Percentiles rank a stretch among this genome's conserved stretches.
phyloP scores from a whole-genome alignment of 495 filamentous ascomycete genomes.

The Xylaria venustula region DNA sequence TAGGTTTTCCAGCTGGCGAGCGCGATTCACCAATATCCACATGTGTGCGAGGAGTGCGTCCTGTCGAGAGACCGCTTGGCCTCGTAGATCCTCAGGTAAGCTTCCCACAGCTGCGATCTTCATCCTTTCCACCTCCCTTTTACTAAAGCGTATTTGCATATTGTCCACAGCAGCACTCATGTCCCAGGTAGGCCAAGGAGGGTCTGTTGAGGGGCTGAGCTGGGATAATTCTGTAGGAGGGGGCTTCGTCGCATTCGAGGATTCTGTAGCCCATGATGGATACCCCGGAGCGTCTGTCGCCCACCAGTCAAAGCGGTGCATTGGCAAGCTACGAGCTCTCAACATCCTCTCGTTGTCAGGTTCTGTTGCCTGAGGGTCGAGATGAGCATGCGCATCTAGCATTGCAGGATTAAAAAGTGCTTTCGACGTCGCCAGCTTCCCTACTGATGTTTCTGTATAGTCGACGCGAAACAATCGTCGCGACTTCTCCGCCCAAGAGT shows the following conservation, averaged over 20 bases:
- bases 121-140: conserved; percentile 18
- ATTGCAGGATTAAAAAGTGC: conserved; percentile 34
- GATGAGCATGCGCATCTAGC: conserved; percentile 29
- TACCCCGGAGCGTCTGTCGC: conserved; percentile 20
- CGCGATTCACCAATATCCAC: conserved; percentile 38
- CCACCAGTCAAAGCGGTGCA: conserved; percentile 41
- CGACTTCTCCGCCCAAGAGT: conserved; percentile 40
- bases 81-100: conserved; percentile 20
- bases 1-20: conserved; percentile 22
- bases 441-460: background rate
- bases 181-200: conserved; percentile 40
- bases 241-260: conserved; percentile 18
- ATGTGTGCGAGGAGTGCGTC: conserved; percentile 40
- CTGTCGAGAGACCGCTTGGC: conserved; percentile 29
- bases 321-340: conserved; percentile 28
- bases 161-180: conserved; percentile 23
- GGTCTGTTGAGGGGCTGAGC: conserved; percentile 25
- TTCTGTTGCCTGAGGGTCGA: conserved; percentile 16
- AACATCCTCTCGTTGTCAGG: conserved; percentile 26
- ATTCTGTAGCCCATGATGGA: conserved; percentile 26
- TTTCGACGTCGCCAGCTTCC: background rate
- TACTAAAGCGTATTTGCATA: conserved; percentile 34
- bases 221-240: conserved; percentile 19
- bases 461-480: conserved; percentile 5
- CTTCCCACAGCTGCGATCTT: conserved; percentile 24